Base-by-base conservation (phyloP, 1,284 basidiomycete species). In the Neolentinus lepideus region DNA sequence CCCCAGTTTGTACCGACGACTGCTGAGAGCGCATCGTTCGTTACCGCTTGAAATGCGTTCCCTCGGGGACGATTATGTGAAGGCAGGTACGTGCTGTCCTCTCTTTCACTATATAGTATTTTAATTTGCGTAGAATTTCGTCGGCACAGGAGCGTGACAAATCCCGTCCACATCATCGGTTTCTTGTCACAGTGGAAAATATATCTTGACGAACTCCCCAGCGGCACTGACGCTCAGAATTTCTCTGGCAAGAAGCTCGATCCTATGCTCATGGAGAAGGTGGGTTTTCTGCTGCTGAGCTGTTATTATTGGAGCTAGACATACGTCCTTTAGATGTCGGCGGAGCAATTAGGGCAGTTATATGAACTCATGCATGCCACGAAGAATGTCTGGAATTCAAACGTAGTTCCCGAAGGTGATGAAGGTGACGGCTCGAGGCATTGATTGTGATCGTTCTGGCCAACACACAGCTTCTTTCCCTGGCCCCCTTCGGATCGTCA, bases 171-270 rank as follows among this genome's bases (percentile, higher is more conserved):
- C 68, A 84, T 96, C 60, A 94, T 97, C 67, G 93, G 92, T 1
- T 98, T 98, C 67, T 75, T 97, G 16, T 88, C 87, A 2, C 90
- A 96, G 64, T 97, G 94, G 94, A 96, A 95, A 69, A 67, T 81
- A 57, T 98, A 97, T 68, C 77, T 97, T 54, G 91, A 95, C 63
- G 73, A 83, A 60, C 66, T 94, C 19, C 79, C 85, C 14, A 60
- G 61, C 45, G 75, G 74, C 29, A 66, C 71, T 2, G 73, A 75
- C 43, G 69, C 69, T 1, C 66, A 73, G 58, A 64, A 63, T 47
- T 92, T 88, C 67, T 70, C 66, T 51, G 92, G 91, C 22, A 85
- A 83, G 65, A 87, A 75, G 60, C 71, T 97, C 54, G 89, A 94
- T 67, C 71, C 82, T 16, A 87, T 84, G 1, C 69, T 85, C 21